These are phyloP conservation scores for Pulveroboletus frians DNA, from an alignment of 768 basidiomycete species.

Conservation along the genomic window DNA sequence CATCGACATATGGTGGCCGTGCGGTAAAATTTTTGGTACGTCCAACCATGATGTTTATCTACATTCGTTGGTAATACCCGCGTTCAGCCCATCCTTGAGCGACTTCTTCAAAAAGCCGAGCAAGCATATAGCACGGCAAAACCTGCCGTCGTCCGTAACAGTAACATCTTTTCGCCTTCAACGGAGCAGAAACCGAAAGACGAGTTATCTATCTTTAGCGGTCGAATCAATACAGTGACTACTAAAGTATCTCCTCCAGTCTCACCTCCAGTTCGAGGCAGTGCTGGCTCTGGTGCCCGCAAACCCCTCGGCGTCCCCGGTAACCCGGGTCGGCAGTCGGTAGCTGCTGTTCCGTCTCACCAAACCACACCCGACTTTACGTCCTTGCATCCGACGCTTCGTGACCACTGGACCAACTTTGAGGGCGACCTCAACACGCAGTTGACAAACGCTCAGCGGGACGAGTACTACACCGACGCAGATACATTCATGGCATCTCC, in stretches of 20 bases:
- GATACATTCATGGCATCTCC: slow-evolving; percentile 13
- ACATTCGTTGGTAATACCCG: slow-evolving; percentile 1
- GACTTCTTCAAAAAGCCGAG: slow-evolving; percentile 58
- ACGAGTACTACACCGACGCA: slow-evolving; percentile 21
- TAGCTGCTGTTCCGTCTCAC: slow-evolving; percentile 27
- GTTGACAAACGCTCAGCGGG: slow-evolving; percentile 35
- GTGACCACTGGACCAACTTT: slow-evolving; percentile 52
- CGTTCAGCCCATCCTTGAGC: slow-evolving; percentile 57
- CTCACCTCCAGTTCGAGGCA: slow-evolving; percentile 7
- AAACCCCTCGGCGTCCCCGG: slow-evolving; percentile 12
- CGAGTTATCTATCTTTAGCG: slow-evolving; percentile 71
- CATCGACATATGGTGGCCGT: slow-evolving; percentile 58
- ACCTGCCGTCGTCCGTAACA: slow-evolving; percentile 39
- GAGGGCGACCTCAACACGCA: slow-evolving; percentile 50
- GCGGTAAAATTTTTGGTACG: slow-evolving; percentile 66
- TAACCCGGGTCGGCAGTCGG: slow-evolving; percentile 28
- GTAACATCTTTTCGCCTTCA: slow-evolving; percentile 56
- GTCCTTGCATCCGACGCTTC: slow-evolving; percentile 51
- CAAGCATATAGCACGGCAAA: slow-evolving; percentile 45
- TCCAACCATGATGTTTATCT: slow-evolving; percentile 2
- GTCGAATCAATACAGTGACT: slow-evolving; percentile 61
- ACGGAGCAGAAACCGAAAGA: slow-evolving; percentile 47
- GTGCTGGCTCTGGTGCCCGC: not conserved
- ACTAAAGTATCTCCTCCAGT: slow-evolving; percentile 37
- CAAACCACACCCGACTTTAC: slow-evolving; percentile 31